Base-by-base conservation (phyloP, 805 yeast species). In the Candida insectalens region DNA sequence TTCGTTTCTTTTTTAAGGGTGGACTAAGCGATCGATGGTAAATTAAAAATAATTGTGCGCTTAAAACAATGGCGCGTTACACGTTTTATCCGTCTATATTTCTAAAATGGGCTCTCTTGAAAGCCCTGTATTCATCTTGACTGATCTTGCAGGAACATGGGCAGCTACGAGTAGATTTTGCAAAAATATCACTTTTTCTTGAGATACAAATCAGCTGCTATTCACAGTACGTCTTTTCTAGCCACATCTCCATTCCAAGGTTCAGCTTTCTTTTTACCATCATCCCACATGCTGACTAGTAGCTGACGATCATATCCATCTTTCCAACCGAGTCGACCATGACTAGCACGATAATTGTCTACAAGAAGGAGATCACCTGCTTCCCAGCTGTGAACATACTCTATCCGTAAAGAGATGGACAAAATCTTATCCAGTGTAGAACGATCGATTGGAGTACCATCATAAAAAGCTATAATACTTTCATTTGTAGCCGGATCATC, bases 101-200 rank as follows among this genome's bases (percentile, higher is more conserved):
- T 19, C 14, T 27, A 27, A 3, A 14, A 16, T 27, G 15, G 12
- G 25, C 12, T 12, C 25, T 21, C 12, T 47, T 31, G 63, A 19
- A 63, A 58, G 38, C 43, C 73, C 42, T 52, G 67, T 41, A 71
- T n/a, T n/a, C n/a, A n/a, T n/a, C n/a, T n/a, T n/a, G n/a, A n/a
- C n/a, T n/a, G n/a, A n/a, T n/a, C n/a, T n/a, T n/a, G n/a, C n/a
- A n/a, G n/a, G n/a, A n/a, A n/a, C n/a, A n/a, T n/a, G n/a, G n/a
- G n/a, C n/a, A n/a, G n/a, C n/a, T n/a, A n/a, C n/a, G n/a, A n/a
- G n/a, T n/a, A n/a, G n/a, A n/a, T n/a, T n/a, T n/a, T n/a, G n/a
- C n/a, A n/a, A n/a, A n/a, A 21, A 9, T 21, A 10, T 21, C 9
- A 21, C 9, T 21, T 3, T 12, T 21, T 21, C 3, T 21, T 21